Evolutionary conservation across 495 filamentous ascomycete genomes (phyloP).

Genomic region (Bombardia bombarda): DNA sequence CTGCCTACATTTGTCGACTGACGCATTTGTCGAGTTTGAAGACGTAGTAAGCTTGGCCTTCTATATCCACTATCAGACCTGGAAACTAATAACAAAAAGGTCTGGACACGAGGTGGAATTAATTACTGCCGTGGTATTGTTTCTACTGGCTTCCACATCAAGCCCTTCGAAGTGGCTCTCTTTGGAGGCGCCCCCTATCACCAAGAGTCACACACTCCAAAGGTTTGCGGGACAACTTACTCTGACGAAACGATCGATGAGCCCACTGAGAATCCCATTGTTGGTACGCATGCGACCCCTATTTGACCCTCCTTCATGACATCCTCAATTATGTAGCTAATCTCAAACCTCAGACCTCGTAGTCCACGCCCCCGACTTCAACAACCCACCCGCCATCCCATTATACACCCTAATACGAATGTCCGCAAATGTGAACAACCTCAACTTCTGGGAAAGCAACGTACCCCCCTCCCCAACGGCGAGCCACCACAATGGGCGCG

Average conservation of each 20-base stretch:
- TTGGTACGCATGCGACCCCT: constrained; percentile 17
- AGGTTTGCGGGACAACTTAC: constrained; percentile 33
- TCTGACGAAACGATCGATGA: constrained; percentile 4
- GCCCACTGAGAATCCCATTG: constrained; percentile 32
- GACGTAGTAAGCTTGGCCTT: constrained; percentile 22
- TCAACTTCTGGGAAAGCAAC: constrained; percentile 39
- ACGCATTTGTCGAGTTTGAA: constrained; percentile 41
- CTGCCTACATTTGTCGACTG: constrained; percentile 34
- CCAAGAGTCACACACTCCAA: constrained; percentile 16
- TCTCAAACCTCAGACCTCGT: constrained; percentile 26
- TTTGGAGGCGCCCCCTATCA: constrained; percentile 6
- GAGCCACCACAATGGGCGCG: constrained; percentile 30
- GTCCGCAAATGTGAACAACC: constrained; percentile 36
- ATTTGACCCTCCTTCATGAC: background rate
- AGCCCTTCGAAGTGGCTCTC: constrained; percentile 31
- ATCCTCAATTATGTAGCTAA: background rate
- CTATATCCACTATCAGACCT: too few species aligned
- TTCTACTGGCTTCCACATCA: constrained; percentile 27
- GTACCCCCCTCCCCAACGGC: constrained; percentile 3
- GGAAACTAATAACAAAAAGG: too few species aligned
- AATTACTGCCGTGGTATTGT: constrained; percentile 34
- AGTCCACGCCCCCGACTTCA: constrained; percentile 30
- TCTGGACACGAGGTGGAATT: constrained; percentile 22
- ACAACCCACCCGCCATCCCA: constrained; percentile 18
- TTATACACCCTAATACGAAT: constrained; percentile 37